phyloP scores from a whole-genome alignment of 1,139 yeast genomes.

The Arxiozyma slooffiae region DNA sequence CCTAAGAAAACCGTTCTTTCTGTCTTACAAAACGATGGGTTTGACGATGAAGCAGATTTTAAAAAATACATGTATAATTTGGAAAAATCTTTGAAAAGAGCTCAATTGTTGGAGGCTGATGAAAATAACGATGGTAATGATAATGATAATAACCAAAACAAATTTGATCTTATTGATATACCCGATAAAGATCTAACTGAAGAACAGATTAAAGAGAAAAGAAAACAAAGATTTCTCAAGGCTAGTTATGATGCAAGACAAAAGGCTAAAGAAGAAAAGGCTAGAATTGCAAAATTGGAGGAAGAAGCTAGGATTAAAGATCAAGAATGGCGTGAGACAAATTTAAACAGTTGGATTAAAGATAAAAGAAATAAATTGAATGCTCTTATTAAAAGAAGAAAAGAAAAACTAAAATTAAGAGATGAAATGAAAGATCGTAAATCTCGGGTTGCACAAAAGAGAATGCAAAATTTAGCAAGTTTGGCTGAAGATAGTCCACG shows the following conservation, averaged over 20 bases:
- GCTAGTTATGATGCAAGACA: conserved; percentile 85
- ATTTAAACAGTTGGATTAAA: conserved; percentile 71
- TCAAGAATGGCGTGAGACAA: conserved; percentile 64
- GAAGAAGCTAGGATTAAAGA: conserved; percentile 51
- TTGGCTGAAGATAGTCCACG: conserved; percentile 63
- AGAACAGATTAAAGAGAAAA: conserved; percentile 76
- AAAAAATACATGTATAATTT: conserved; percentile 56
- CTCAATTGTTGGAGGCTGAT: conserved; percentile 45
- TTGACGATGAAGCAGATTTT: conserved; percentile 64
- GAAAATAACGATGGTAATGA: conserved; percentile 42
- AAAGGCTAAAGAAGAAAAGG: conserved; percentile 73
- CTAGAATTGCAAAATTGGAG: conserved; percentile 41
- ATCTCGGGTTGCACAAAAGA: conserved; percentile 80
- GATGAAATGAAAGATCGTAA: conserved; percentile 81
- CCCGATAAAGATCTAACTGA: conserved; percentile 77
- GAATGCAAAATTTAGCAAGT: conserved; percentile 87
- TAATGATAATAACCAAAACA: conserved; percentile 44
- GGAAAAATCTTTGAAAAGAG: conserved; percentile 59
- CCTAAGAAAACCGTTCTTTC: conserved; percentile 37
- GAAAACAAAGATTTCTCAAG: conserved; percentile 70
- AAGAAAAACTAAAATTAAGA: conserved; percentile 59
- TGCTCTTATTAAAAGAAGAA: conserved; percentile 45
- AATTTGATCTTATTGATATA: conserved; percentile 70
- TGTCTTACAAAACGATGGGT: conserved; percentile 61
- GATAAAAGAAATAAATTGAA: conserved; percentile 57